phyloP scores from a whole-genome alignment of 2,329 filamentous ascomycete species.

The Pseudogymnoascus sp. region DNA sequence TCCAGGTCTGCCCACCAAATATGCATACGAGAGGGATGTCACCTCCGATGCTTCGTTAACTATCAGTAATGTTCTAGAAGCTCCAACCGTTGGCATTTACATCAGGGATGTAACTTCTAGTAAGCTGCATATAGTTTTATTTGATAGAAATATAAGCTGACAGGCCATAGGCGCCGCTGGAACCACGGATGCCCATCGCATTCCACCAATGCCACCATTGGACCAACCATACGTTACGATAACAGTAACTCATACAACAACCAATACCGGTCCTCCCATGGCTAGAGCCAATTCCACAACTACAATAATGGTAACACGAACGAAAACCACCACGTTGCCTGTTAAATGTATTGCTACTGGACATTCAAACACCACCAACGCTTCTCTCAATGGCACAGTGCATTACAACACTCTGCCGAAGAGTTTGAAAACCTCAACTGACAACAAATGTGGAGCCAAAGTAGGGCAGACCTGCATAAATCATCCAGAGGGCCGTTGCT shows the following conservation, averaged over 20 bases:
- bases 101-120: not conserved
- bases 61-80: not conserved
- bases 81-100: not conserved
- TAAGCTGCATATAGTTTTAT: not conserved
- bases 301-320: not conserved
- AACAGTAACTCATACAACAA: not conserved
- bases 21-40: not conserved
- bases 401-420: not conserved
- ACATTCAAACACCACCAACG: not conserved
- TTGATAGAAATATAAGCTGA: not conserved
- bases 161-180: not conserved
- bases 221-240: not conserved
- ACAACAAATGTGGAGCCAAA: not conserved
- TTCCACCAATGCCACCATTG: not conserved
- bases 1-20: not conserved
- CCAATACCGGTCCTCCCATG: not conserved
- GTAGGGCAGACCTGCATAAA: not conserved
- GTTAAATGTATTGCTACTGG: not conserved
- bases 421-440: not conserved
- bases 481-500: slow-evolving; percentile 28
- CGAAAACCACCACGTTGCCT: not conserved
- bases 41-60: not conserved
- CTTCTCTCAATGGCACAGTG: not conserved
- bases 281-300: not conserved
- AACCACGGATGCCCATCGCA: not conserved